Percentiles rank a stretch among this genome's conserved stretches.
phyloP scores from a whole-genome alignment of 208 protist species.

The Zelonia costaricensis region DNA sequence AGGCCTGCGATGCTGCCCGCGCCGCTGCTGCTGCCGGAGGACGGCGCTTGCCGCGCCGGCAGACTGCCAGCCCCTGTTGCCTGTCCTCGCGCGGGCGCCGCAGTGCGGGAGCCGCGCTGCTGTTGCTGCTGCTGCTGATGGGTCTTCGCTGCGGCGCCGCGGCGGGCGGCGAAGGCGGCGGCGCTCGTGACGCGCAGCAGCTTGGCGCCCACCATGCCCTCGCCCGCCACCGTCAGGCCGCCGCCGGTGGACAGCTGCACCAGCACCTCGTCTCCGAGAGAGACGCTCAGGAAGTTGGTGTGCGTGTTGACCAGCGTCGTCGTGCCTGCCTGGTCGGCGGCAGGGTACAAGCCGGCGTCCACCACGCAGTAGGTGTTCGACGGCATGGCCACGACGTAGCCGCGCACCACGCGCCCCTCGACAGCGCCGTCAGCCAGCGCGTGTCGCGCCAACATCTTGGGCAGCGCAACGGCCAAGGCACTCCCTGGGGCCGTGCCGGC shows the following conservation, averaged over 20 bases:
- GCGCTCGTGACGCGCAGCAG: conserved; percentile 28
- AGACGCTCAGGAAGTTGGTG: conserved; percentile 75
- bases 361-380: conserved; percentile 58
- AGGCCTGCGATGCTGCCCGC: not conserved
- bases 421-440: conserved; percentile 14
- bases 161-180: conserved; percentile 15
- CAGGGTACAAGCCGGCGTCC: conserved; percentile 55
- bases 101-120: not conserved
- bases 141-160: too few relatives aligned
- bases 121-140: not conserved
- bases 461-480: conserved; percentile 13
- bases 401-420: conserved; percentile 51
- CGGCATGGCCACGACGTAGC: conserved; percentile 55
- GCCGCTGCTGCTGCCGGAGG: not conserved
- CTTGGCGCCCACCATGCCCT: conserved; percentile 34
- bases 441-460: conserved; percentile 23
- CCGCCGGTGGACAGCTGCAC: conserved; percentile 45
- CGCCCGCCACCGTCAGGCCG: conserved; percentile 17
- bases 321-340: conserved; percentile 17
- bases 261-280: conserved; percentile 56
- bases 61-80: too few relatives aligned
- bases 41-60: too few relatives aligned
- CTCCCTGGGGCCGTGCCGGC: conserved; percentile 26
- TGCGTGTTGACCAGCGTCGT: conserved; percentile 53
- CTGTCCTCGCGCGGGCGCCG: too few relatives aligned